Evolutionary conservation across 2,329 filamentous ascomycete species (phyloP).

Genomic region (Paraphaeosphaeria minitans): DNA sequence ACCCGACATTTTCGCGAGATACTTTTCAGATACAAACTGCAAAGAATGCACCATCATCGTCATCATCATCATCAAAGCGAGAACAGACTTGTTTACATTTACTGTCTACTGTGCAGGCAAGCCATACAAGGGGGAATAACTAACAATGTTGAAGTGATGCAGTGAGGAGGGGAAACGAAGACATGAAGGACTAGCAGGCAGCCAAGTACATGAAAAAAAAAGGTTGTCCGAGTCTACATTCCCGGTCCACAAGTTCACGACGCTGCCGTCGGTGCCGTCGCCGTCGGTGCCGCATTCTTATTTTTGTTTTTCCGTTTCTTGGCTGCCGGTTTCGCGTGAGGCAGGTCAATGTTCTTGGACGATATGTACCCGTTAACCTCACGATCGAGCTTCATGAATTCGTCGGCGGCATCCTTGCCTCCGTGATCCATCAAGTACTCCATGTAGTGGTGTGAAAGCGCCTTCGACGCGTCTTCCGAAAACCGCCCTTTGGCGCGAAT

Average conservation of each 20-base stretch:
- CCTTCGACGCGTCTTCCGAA: conserved; percentile 69
- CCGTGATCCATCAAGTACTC: conserved; percentile 82
- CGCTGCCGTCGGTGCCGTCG: neutral
- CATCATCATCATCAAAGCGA: neutral
- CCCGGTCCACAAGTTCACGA: neutral
- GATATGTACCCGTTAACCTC: conserved; percentile 75
- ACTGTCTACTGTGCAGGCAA: conserved; percentile 10
- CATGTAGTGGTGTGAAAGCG: conserved; percentile 79
- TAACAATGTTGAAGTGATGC: conserved; percentile 7
- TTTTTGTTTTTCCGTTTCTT: conserved; percentile 31
- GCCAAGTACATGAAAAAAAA: neutral
- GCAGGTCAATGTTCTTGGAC: conserved; percentile 35
- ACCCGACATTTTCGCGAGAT: too few relatives aligned
- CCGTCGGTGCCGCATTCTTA: conserved; percentile 6
- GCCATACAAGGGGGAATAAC: neutral
- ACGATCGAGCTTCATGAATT: conserved; percentile 80
- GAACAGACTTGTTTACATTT: conserved; percentile 16
- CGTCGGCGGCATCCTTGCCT: conserved; percentile 80
- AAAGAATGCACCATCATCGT: neutral
- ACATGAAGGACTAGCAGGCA: neutral
- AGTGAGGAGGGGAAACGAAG: neutral
- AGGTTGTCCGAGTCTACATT: neutral
- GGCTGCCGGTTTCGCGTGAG: conserved; percentile 36
- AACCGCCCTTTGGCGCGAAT: conserved; percentile 76
- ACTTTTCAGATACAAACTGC: neutral